Conservation (phyloP, 192 early-diverging fungal genomes). For the Coemansia reversa region DNA sequence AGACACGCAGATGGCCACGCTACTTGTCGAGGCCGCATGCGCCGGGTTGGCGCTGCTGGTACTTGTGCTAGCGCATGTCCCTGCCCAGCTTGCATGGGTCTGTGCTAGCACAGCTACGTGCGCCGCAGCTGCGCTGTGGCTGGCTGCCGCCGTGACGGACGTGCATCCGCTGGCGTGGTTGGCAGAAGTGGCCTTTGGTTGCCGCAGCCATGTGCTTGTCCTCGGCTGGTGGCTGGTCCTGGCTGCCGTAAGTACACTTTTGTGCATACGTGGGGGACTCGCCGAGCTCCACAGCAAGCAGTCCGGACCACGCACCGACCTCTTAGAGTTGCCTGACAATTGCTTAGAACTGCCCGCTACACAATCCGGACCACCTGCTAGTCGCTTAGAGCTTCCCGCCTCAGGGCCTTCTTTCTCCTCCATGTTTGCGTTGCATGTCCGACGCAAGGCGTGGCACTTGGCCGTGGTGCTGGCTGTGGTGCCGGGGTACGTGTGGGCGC, state of each 20-base stretch:
- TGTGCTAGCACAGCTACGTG: not conserved
- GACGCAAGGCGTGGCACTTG: slow-evolving; percentile 85
- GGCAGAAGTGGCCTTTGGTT: not conserved
- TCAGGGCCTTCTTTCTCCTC: not conserved
- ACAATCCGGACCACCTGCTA: not conserved
- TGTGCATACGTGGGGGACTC: not conserved
- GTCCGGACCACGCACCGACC: not conserved
- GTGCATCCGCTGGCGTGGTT: not conserved
- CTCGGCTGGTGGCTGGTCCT: slow-evolving; percentile 30
- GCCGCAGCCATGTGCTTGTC: slow-evolving; percentile 7
- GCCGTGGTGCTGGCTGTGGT: slow-evolving; percentile 84
- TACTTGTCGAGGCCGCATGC: slow-evolving; percentile 23
- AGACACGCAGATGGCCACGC: slow-evolving; percentile 5
- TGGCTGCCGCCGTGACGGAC: not conserved
- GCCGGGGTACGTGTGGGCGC: slow-evolving; percentile 66
- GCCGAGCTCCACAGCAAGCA: not conserved
- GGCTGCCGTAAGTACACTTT: slow-evolving; percentile 10
- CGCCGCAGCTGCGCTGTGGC: not conserved
- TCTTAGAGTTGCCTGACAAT: not conserved
- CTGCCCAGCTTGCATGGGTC: slow-evolving; percentile 2
- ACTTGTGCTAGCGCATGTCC: not conserved
- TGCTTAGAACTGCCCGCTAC: no score
- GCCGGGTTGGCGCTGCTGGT: slow-evolving; percentile 12
- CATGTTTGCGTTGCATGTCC: slow-evolving; percentile 59
- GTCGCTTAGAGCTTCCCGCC: not conserved